These are phyloP conservation scores for Oldenlandia corymbosa DNA, from an alignment of 257 asterid species.

Conservation along the genomic window DNA sequence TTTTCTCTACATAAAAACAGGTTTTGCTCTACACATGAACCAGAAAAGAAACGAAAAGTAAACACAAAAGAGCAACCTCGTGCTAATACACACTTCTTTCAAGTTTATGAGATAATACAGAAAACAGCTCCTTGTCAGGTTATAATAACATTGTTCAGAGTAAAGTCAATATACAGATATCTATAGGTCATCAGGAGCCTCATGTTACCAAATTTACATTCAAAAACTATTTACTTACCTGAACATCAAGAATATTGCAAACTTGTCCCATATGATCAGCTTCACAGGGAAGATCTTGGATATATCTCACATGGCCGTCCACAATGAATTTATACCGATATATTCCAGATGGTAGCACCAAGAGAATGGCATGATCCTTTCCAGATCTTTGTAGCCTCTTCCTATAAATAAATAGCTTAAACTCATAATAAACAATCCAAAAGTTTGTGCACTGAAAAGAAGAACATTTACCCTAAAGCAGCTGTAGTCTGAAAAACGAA, in stretches of 20 bases:
- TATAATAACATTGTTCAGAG: too few relatives aligned
- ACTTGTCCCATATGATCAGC: constrained; percentile 52
- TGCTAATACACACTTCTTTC: background rate
- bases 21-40: too few relatives aligned
- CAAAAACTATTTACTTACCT: constrained; percentile 41
- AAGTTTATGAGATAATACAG: too few relatives aligned
- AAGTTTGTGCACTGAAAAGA: background rate
- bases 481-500: background rate
- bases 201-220: constrained; percentile 5
- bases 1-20: too few relatives aligned
- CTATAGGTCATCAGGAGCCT: too few relatives aligned
- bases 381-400: constrained; percentile 75
- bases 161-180: too few relatives aligned
- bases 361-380: constrained; percentile 72
- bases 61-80: background rate
- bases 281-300: constrained; percentile 73
- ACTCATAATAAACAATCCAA: background rate
- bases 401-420: constrained; percentile 39
- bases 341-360: constrained; percentile 79
- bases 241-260: constrained; percentile 81
- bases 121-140: too few relatives aligned
- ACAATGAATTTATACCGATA: constrained; percentile 73
- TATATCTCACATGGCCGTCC: constrained; percentile 66
- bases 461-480: background rate
- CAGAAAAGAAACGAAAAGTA: too few relatives aligned